These are phyloP conservation scores for Vitis labrusca DNA, from an alignment of 164 flowering plant species.

Conservation along the genomic window DNA sequence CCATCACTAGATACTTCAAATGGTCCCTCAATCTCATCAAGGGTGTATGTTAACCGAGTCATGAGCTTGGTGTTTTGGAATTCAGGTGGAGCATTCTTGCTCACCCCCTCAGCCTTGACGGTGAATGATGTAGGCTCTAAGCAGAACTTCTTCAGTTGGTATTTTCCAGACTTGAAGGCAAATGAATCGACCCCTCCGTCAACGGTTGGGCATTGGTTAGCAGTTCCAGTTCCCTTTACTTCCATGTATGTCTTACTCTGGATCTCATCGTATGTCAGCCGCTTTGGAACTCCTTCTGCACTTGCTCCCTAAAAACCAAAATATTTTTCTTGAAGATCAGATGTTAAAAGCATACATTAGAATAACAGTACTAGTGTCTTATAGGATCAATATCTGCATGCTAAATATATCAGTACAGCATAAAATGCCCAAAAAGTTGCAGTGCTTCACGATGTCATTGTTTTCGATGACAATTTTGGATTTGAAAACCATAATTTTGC, in stretches of 20 bases:
- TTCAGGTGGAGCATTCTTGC: slow-evolving; percentile 83
- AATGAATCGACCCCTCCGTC: slow-evolving; percentile 73
- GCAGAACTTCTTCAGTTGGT: slow-evolving; percentile 86
- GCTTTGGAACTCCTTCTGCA: slow-evolving; percentile 86
- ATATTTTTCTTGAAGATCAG: no score
- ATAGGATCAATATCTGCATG: no score
- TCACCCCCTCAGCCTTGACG: slow-evolving; percentile 84
- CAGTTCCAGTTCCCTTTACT: slow-evolving; percentile 95
- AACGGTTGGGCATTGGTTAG: slow-evolving; percentile 95
- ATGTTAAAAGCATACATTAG: no score
- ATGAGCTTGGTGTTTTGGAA: slow-evolving; percentile 97
- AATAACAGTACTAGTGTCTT: no score
- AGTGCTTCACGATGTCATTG: no score
- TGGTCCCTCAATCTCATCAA: slow-evolving; percentile 96
- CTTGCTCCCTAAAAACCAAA: slow-evolving; percentile 63
- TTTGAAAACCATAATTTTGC: no score
- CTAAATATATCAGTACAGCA: no score
- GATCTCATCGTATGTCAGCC: slow-evolving; percentile 90
- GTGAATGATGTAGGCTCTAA: slow-evolving; percentile 96
- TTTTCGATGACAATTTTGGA: no score
- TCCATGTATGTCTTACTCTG: slow-evolving; percentile 98
- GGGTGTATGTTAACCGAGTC: slow-evolving; percentile 97
- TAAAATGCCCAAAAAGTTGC: no score
- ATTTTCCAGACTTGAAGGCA: slow-evolving; percentile 82
- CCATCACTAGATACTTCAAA: slow-evolving; percentile 83